Percentiles rank a stretch among this genome's conserved stretches.
These are phyloP conservation scores for Epichloe uncinata DNA, from an alignment of 2,329 filamentous ascomycete species.

Conservation along the genomic window DNA sequence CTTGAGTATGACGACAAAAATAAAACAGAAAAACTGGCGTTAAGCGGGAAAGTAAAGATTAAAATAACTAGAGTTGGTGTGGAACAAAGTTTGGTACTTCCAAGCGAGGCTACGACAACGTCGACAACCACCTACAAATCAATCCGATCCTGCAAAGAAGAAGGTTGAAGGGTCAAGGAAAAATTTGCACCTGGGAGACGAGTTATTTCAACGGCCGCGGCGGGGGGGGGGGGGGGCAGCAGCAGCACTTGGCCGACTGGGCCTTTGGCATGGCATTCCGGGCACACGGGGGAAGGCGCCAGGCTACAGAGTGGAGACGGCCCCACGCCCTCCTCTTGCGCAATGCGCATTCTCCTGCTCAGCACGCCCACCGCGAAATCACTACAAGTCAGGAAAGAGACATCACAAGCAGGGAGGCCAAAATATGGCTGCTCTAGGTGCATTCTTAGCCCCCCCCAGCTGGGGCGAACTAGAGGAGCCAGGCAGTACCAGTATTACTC, in stretches of 20 bases:
- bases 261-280: background rate
- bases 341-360: too few relatives aligned
- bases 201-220: constrained; percentile 4
- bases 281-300: background rate
- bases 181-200: constrained; percentile 3
- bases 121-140: constrained; percentile 6
- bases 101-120: constrained; percentile 6
- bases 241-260: background rate
- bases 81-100: background rate
- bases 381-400: too few relatives aligned
- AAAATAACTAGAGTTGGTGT: background rate
- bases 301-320: background rate
- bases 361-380: too few relatives aligned
- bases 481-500: background rate
- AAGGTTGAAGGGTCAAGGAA: constrained; percentile 1
- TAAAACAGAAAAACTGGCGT: background rate
- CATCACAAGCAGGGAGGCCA: background rate
- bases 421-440: background rate
- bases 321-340: too few relatives aligned
- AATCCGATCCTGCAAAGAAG: constrained; percentile 5
- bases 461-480: background rate
- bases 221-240: background rate
- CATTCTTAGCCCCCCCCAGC: background rate
- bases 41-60: background rate
- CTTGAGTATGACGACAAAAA: constrained; percentile 1